Evolutionary conservation across 108 stramenopile species (phyloP), one percentile per base, ranked within the genome.

Genomic region (Aurantiochytrium sp.): DNA sequence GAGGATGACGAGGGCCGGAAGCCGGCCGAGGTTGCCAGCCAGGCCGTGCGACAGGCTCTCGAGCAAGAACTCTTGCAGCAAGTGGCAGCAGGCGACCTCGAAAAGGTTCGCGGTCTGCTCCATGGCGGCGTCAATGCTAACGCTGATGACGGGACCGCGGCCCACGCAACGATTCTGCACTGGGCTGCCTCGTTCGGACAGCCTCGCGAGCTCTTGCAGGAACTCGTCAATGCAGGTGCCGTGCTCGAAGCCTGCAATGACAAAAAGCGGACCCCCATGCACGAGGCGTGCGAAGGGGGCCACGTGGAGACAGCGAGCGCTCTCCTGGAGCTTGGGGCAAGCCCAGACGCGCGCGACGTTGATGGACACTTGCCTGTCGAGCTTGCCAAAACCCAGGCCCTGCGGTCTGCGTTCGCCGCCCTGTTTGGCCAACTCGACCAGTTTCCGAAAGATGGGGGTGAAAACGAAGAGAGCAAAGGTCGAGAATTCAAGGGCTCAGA

Each of bases 111-210:
- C 4, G 51, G n/a, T 43, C 76, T 83, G 8, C 76, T 83, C 4
- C 43, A 47, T 12, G 76, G 49, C n/a, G 76, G 76, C 18, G 51
- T 83, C 28, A 16, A 47, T 83, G 18, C 76, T 45, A 53, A 53
- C 76, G 76, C 76, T 12, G 3, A 83, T 16, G 76, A 83, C 28
- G 76, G 76, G 25, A 83, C 76, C 45, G 23, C 76, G 6, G 76
- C 76, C 19, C 45, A 53, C 0, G 51, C n/a, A 10, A n/a, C 49
- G 19, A 47, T 53, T 6, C 16, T 83, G 76, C 76, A 83, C 51
- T 83, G 76, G 76, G 76, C 76, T n/a, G 76, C 76, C n/a, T 83
- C 76, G 0, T 83, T 83, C 51, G 76, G 76, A 6, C 45, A 83
- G 49, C n/a, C 49, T 2, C 19, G 76, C n/a, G 76, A 83, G 28